Evolutionary conservation across 169 alveolate genomes (phyloP).

Genomic region (Theileria annulata): DNA sequence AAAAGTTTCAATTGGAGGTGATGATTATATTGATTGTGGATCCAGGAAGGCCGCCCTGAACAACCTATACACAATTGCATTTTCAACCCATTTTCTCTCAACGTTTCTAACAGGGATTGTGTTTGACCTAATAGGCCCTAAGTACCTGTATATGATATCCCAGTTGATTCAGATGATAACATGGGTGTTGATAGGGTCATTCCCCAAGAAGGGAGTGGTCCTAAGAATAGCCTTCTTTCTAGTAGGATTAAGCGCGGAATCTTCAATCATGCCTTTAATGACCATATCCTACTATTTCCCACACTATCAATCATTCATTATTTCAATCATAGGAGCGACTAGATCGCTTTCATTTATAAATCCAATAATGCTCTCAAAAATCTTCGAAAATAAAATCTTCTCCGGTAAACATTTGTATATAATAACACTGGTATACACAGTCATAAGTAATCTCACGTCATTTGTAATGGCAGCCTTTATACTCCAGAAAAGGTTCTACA

Average conservation of each 20-base stretch:
- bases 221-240: constrained; percentile 24
- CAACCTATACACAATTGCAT: constrained; percentile 53
- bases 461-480: constrained; percentile 27
- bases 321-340: constrained; percentile 35
- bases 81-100: constrained; percentile 47
- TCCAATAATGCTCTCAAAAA: constrained; percentile 26
- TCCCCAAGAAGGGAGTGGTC: constrained; percentile 28
- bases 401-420: neutral
- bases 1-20: neutral
- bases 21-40: constrained; percentile 32
- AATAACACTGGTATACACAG: constrained; percentile 12
- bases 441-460: constrained; percentile 32
- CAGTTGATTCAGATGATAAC: constrained; percentile 12
- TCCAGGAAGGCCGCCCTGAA: constrained; percentile 32
- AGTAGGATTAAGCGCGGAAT: constrained; percentile 45
- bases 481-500: constrained; percentile 19
- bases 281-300: constrained; percentile 47
- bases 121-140: constrained; percentile 44
- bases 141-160: constrained; percentile 33
- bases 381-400: constrained; percentile 1
- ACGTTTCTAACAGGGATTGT: constrained; percentile 36
- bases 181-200: constrained; percentile 31
- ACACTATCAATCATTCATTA: constrained; percentile 26
- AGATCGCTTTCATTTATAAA: constrained; percentile 45
- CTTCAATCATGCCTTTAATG: constrained; percentile 40